Conservation (phyloP, 371 early-diverging fungal species). For the Rhizopus delemar region DNA sequence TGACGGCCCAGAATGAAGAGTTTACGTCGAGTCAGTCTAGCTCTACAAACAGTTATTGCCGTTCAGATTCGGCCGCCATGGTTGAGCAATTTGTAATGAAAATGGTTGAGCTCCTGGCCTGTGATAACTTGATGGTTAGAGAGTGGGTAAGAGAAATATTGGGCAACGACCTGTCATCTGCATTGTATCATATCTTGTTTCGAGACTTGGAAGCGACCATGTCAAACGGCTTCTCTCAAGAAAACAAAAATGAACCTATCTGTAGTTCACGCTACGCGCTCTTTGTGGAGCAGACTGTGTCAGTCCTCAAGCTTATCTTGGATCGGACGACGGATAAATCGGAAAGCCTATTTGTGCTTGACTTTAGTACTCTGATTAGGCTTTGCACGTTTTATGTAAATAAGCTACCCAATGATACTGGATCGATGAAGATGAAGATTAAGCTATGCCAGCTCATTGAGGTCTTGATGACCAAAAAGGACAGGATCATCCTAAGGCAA, state of each 20-base stretch:
- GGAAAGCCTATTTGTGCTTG: conserved; percentile 68
- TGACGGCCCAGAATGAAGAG: conserved; percentile 15
- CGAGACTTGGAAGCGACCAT: conserved; percentile 18
- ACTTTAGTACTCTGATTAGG: conserved; percentile 74
- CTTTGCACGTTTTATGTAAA: conserved; percentile 76
- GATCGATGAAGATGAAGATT: conserved; percentile 71
- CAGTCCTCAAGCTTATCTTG: conserved; percentile 75
- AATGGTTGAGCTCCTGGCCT: conserved; percentile 77
- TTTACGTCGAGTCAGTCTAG: background rate
- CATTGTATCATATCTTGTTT: conserved; percentile 77
- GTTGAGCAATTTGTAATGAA: conserved; percentile 80
- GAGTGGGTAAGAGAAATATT: conserved; percentile 85
- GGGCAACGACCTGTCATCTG: conserved; percentile 77
- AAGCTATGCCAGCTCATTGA: conserved; percentile 83
- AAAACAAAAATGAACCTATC: conserved; percentile 55
- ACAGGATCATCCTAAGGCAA: conserved; percentile 72
- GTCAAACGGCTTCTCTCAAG: conserved; percentile 55
- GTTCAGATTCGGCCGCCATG: conserved; percentile 37
- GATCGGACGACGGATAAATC: conserved; percentile 69
- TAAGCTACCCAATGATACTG: conserved; percentile 56
- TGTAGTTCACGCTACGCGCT: conserved; percentile 76
- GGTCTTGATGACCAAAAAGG: conserved; percentile 72
- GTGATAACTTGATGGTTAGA: conserved; percentile 78
- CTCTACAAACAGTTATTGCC: background rate
- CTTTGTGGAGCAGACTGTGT: conserved; percentile 85